Base-by-base conservation (phyloP, 2,329 filamentous ascomycete genomes). In the Diplodia seriata region DNA sequence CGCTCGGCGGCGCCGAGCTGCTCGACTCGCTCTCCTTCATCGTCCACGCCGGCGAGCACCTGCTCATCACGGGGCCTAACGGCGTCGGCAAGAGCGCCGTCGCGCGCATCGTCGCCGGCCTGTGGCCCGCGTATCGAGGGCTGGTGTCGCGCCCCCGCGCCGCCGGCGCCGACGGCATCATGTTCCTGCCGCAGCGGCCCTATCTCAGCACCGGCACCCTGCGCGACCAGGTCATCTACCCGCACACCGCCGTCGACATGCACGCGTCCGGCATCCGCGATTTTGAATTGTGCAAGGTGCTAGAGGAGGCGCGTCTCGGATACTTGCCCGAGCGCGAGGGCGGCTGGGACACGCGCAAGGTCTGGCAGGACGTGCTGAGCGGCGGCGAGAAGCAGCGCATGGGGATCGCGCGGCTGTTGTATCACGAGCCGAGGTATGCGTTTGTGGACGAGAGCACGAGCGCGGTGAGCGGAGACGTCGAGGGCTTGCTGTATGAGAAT, bases 291-390 rank as follows among this genome's bases (percentile, higher is more conserved):
- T 87, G 90, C 75, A 84, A 84, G 31, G 87, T 96, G 2, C 85
- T 99, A 3, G 92, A 97, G 68, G 91, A 92, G 63, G 94, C 94
- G 0, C 88, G 88, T 68, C 85, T 99, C 0, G 94, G 93, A 4
- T 98, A 99, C 78, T 85, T 99, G 0, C 92, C 93, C 1, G 89
- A 94, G 59, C 89, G 95, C 18, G 95, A 99, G 83, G 95, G 95
- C 49, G 95, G 95, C 15, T 98, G 93, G 93, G 93, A 99, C 76
- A 95, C 93, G 4, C 87, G 93, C 68, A 98, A 99, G 80, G 94
- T 97, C 76, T 99, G 95, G 95, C 97, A 98, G 81, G 94, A 98
- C 73, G 93, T 99, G 4, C 85, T 99, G n/a, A 94, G 91, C 71
- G 95, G 95, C 49, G 95, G 95, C 14, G 95, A 99, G 84, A 99